Base-by-base conservation (phyloP, 2,329 filamentous ascomycete species). In the Aspergillus sp. region DNA sequence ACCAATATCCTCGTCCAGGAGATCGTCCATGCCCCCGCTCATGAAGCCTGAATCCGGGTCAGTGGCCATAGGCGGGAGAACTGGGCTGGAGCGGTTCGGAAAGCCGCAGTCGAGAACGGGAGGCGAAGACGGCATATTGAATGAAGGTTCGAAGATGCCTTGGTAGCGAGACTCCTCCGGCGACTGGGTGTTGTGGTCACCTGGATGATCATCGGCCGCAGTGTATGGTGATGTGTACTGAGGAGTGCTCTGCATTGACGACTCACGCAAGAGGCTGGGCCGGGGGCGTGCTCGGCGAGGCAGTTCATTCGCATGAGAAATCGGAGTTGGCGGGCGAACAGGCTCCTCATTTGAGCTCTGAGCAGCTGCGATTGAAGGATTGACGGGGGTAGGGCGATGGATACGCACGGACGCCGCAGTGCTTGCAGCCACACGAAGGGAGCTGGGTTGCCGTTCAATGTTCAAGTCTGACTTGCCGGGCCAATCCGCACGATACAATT, bases 101-200 rank as follows among this genome's bases (percentile, higher is more conserved):
- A 82, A 80, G 30, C 82, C 80, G 39, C 84, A 84, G 65, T 86
- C 84, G 63, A 92, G 87, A 1, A 96, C 83, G 1, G 95, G 95
- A 13, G 94, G 94, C 3, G 94, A 98, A 0, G 95, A 98, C 1
- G 90, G 90, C 67, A 98, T 91, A 57, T 91, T 91, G 52, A 87
- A 87, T 4, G 92, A 90, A 55, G 92, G 96, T 58, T 89, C 82
- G 48, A 82, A 81, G 8, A 80, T 76, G 60, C 79, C 80, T 58
- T 78, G 79, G 53, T 81, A 82, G 57, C 81, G 82, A 52, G 75
- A 69, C 51, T 81, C 80, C 63, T 83, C 82, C 30, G 82, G 79
- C 13, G 82, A 82, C 28, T 78, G 79, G 48, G 78, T 72, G n/a
- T 76, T 72, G 15, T 76, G 76, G 55, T 86, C 83, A 52, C 75